Base-by-base conservation (phyloP, 345 rosid genomes). In the Hirschfeldia incana region DNA sequence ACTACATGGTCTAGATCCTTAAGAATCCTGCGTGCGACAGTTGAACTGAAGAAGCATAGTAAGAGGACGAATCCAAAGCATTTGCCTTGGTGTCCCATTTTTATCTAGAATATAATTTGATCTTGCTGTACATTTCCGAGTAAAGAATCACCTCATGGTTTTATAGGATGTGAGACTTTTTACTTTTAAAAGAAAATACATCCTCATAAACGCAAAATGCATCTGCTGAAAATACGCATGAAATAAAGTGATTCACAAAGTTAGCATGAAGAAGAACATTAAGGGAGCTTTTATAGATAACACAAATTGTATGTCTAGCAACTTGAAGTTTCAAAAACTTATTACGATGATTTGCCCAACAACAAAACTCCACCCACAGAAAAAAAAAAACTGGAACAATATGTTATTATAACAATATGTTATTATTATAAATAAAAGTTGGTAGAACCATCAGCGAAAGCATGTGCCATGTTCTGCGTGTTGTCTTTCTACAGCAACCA, bases 401-500 rank as follows among this genome's bases (percentile, higher is more conserved):
- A 65, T 59, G 60, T 57, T 39, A 58, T 69, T 57, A 51, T 11
- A 33, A 21, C 21, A 21, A 21, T 21, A 21, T 21, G 21, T 21
- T 21, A 21, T 21, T 21, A 21, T 21, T 72, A 72, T 72, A 21
- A 1, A 12, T 32, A 33, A 34, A 57, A 58, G 15, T 65, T 44
- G 61, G 2, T 9, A 73, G 65, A 73, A 78, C 89, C 77, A 79
- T 88, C 93, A 57, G 91, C 89, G 75, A 88, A 72, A 89, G 85
- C 85, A 73, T 82, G 85, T 2, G 84, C 79, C 74, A 90, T 85
- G 85, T 89, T 89, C 87, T 88, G 91, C 27, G 82, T 82, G 46
- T 84, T 91, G 93, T 77, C 97, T 90, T 32, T 94, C 92, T 39
- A 78, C 89, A 17, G 86, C 89, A 76, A 90, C 97, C 96, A 89